These are phyloP conservation scores for Candida ipomoeae DNA, from an alignment of 805 yeast species.

Conservation along the genomic window DNA sequence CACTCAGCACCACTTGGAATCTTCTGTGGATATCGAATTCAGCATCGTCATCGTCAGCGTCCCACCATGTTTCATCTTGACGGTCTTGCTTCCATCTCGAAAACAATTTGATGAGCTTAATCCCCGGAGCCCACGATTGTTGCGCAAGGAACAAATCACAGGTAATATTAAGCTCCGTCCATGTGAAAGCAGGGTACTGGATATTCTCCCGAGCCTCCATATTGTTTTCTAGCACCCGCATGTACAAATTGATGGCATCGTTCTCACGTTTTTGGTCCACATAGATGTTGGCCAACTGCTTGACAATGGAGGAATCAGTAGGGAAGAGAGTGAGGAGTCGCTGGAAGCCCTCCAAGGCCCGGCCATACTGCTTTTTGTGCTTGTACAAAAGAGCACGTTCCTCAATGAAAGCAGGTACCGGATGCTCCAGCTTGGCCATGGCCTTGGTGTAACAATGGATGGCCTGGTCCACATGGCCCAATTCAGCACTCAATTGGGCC, in stretches of 20 bases:
- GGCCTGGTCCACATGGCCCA: slow-evolving; percentile 73
- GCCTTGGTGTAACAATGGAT: slow-evolving; percentile 72
- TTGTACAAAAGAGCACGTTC: slow-evolving; percentile 66
- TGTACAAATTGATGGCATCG: slow-evolving; percentile 73
- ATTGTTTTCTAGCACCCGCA: slow-evolving; percentile 59
- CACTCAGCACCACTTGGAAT: slow-evolving; percentile 27
- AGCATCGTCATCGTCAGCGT: slow-evolving; percentile 59
- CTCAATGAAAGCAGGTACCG: slow-evolving; percentile 37
- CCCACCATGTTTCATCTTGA: slow-evolving; percentile 63
- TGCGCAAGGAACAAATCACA: slow-evolving; percentile 74
- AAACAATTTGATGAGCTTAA: slow-evolving; percentile 60
- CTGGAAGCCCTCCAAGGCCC: slow-evolving; percentile 73
- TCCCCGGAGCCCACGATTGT: slow-evolving; percentile 59
- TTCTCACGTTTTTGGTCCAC: slow-evolving; percentile 56
- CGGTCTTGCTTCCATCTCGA: slow-evolving; percentile 83
- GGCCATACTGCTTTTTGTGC: slow-evolving; percentile 59
- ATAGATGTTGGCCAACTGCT: slow-evolving; percentile 52
- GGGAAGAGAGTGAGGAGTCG: slow-evolving; percentile 54
- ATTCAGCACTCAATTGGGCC: slow-evolving; percentile 59
- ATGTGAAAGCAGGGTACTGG: slow-evolving; percentile 59
- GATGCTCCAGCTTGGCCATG: slow-evolving; percentile 39
- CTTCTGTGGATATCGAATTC: slow-evolving; percentile 69
- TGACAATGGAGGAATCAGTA: slow-evolving; percentile 51
- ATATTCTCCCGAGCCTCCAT: slow-evolving; percentile 30
- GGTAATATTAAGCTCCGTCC: slow-evolving; percentile 85